A percentile compares a stretch with the other conserved stretches of the same genome.
phyloP scores from a whole-genome alignment of 2,329 filamentous ascomycete genomes.

The Cordyceps tenuipes region DNA sequence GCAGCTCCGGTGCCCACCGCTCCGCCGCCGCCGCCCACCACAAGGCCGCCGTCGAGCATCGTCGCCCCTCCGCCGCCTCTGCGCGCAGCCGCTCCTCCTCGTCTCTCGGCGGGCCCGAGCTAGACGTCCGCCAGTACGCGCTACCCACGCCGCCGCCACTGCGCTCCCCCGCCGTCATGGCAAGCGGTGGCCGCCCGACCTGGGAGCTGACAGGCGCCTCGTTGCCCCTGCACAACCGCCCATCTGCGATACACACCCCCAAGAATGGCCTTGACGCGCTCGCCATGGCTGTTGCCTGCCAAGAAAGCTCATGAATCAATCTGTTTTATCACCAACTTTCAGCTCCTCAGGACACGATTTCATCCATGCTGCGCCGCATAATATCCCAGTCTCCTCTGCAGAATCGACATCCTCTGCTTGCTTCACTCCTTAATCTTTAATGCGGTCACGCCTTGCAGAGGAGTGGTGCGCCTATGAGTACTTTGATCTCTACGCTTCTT shows the following conservation, averaged over 20 bases:
- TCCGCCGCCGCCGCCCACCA: conserved; percentile 26
- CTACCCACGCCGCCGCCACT: conserved; percentile 25
- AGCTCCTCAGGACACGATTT: background rate
- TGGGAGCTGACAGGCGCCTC: conserved; percentile 42
- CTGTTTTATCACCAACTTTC: background rate
- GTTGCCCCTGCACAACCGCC: conserved; percentile 37
- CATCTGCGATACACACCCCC: conserved; percentile 32
- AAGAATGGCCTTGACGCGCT: conserved; percentile 47
- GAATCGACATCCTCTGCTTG: conserved; percentile 6
- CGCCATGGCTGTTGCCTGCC: conserved; percentile 45
- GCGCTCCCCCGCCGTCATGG: conserved; percentile 26
- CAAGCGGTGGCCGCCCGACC: conserved; percentile 15
- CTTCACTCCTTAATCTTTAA: conserved; percentile 7
- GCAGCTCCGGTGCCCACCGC: conserved; percentile 30
- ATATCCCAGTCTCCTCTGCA: background rate
- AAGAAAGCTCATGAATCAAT: conserved; percentile 29
- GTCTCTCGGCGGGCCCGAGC: conserved; percentile 15
- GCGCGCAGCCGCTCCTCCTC: conserved; percentile 24
- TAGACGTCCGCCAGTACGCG: conserved; percentile 34
- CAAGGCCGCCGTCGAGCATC: conserved; percentile 16
- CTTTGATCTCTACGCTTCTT: background rate
- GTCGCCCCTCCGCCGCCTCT: background rate
- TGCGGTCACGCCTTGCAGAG: background rate
- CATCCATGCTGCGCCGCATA: background rate
- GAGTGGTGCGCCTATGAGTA: background rate